These are phyloP conservation scores for Chlorencoelia australis DNA, from an alignment of 2,329 filamentous ascomycete species.

Conservation along the genomic window DNA sequence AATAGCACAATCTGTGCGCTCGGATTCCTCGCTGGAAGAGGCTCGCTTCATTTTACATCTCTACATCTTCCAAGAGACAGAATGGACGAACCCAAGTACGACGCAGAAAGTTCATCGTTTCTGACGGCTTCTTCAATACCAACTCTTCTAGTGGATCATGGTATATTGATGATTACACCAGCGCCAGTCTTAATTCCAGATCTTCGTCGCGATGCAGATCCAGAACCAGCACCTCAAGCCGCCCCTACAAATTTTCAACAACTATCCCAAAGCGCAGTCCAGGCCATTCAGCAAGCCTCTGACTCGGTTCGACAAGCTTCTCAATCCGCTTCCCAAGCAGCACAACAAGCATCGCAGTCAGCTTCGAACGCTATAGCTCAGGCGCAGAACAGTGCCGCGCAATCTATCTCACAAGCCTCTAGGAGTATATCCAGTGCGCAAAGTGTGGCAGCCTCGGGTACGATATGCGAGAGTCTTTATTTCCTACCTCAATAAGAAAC, in stretches of 20 bases:
- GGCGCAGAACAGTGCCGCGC: constrained; percentile 13
- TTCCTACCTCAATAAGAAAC: too few species aligned
- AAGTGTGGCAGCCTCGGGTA: too few species aligned
- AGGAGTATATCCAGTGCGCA: constrained; percentile 18
- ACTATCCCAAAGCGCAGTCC: constrained; percentile 12
- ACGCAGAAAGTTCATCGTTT: too few species aligned
- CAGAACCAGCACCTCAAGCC: constrained; percentile 16
- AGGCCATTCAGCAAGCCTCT: constrained; percentile 15
- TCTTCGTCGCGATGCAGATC: constrained; percentile 16
- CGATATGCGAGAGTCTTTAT: too few species aligned
- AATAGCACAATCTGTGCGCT: too few species aligned
- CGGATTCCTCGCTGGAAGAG: constrained; percentile 19
- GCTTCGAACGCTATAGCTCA: constrained; percentile 16
- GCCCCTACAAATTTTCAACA: constrained; percentile 18
- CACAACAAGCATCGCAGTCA: constrained; percentile 15
- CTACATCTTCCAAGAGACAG: too few species aligned
- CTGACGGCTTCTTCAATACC: too few species aligned
- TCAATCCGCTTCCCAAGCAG: constrained; percentile 19
- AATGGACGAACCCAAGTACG: too few species aligned
- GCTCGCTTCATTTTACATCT: constrained; percentile 10
- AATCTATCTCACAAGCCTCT: constrained; percentile 20
- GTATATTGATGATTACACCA: constrained; percentile 20
- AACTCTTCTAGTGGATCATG: too few species aligned
- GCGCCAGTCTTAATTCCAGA: too few species aligned
- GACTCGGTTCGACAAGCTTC: constrained; percentile 15